phyloP scores from a whole-genome alignment of 208 protist genomes.

The Trypanosoma mega region DNA sequence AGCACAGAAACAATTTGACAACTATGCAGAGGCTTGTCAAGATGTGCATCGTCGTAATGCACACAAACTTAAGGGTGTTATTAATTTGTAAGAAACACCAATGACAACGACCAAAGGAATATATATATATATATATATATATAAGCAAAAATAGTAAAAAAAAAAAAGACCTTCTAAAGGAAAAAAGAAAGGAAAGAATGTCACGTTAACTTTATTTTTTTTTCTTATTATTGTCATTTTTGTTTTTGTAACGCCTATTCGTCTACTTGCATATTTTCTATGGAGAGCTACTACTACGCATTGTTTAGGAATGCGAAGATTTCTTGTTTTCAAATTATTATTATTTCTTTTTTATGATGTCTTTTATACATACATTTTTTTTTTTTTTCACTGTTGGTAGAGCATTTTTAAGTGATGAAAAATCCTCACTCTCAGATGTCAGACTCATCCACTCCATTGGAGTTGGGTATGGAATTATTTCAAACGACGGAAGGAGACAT shows the following conservation, averaged over 20 bases:
- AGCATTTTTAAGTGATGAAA: neutral
- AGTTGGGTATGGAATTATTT: neutral
- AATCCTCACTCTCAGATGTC: neutral
- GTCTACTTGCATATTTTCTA: too few relatives aligned
- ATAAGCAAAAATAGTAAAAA: constrained; percentile 4
- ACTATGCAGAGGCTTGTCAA: constrained; percentile 64
- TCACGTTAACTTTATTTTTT: too few relatives aligned
- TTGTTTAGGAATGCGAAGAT: constrained; percentile 2
- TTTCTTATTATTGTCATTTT: too few relatives aligned
- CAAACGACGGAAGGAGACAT: constrained; percentile 3
- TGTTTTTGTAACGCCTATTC: too few relatives aligned
- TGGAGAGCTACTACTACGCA: too few relatives aligned
- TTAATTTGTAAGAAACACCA: constrained; percentile 72
- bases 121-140: neutral
- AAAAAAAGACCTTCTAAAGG: too few relatives aligned
- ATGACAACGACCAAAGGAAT: constrained; percentile 5
- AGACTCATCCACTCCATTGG: too few relatives aligned
- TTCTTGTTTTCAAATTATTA: constrained; percentile 22
- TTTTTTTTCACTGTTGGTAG: constrained; percentile 6
- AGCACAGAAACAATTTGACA: constrained; percentile 71
- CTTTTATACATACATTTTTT: constrained; percentile 10
- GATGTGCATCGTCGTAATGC: constrained; percentile 87
- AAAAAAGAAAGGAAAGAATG: too few relatives aligned
- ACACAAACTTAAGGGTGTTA: constrained; percentile 83
- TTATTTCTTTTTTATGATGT: constrained; percentile 8